Conservation (phyloP, 495 filamentous ascomycete genomes). For the Hapsidospora chrysogenum region DNA sequence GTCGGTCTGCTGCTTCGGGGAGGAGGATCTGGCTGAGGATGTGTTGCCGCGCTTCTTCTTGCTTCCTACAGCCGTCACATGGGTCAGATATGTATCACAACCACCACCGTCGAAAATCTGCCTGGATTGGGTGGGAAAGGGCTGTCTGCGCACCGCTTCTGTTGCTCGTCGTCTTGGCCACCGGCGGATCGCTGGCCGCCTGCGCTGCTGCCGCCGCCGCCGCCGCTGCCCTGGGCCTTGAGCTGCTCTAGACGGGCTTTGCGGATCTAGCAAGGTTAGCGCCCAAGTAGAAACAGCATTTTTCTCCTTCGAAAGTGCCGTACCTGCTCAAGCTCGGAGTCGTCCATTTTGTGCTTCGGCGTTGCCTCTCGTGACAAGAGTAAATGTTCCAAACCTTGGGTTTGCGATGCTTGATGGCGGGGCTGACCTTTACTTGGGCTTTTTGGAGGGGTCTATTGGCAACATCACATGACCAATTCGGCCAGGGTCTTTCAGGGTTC, state of each 20-base stretch:
- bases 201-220: conserved; percentile 16
- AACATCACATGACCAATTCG: too few species aligned
- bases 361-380: too few species aligned
- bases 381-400: too few species aligned
- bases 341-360: conserved; percentile 50
- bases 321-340: conserved; percentile 73
- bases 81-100: conserved; percentile 3
- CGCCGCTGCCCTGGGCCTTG: conserved; percentile 43
- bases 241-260: conserved; percentile 84
- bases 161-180: conserved; percentile 40
- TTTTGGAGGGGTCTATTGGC: too few species aligned
- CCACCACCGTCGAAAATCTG: too few species aligned
- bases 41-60: conserved; percentile 51
- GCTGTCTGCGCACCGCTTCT: too few species aligned
- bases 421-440: too few species aligned
- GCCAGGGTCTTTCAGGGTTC: too few species aligned
- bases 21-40: conserved; percentile 85
- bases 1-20: conserved; percentile 81
- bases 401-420: too few species aligned
- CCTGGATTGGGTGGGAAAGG: too few species aligned
- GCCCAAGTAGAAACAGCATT: not conserved
- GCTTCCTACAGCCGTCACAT: conserved; percentile 2
- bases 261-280: conserved; percentile 43
- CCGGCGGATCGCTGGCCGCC: conserved; percentile 18
- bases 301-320: conserved; percentile 6